Base-by-base conservation (phyloP, 371 early-diverging fungal species). In the Lichtheimia ramosa region DNA sequence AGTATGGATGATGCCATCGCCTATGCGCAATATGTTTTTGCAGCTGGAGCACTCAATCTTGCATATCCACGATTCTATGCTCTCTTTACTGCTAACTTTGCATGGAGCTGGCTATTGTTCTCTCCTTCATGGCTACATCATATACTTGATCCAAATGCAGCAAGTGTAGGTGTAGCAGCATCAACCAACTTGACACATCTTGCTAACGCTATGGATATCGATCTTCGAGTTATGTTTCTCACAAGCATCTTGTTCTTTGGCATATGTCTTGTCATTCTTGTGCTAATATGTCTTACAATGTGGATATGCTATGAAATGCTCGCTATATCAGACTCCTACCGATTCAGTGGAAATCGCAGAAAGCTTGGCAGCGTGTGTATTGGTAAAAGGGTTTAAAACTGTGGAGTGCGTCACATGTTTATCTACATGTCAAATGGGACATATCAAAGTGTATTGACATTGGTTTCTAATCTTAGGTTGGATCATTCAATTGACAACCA, bases 51-150 rank as follows among this genome's bases (percentile, higher is more conserved):
- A 28, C 71, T 76, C 54, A 67, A 72, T 7, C 24, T 76, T 59
- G 68, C 67, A 54, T 76, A 76, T 27, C 77, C 77, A 25, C 57
- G 62, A 10, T 76, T 76, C 55, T 76, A 76, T 42, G 55, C 63
- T 3, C 66, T 71, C 12, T 76, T 76, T 56, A 71, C 73, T 0
- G 68, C 77, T 0, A 60, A 73, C 34, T 76, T 76, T 34, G 67
- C 73, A 21, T 76, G 77, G 77, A 69, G 72, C 18, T 73, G 66
- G 28, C 62, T 76, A 18, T 14, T 63, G 16, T 63, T 63, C n/a
- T 28, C 58, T 2, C 48, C 49, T 6, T 18, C 48, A 5, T 58
- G 53, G 28, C 7, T 48, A 41, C n/a, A 57, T 58, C 6, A 24
- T 39, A n/a, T 41, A 27, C 20, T 43, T 25, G 12, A 23, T n/a